Base-by-base conservation (phyloP, 176 grass and related monocot genomes). In the Neostapfia colusana region DNA sequence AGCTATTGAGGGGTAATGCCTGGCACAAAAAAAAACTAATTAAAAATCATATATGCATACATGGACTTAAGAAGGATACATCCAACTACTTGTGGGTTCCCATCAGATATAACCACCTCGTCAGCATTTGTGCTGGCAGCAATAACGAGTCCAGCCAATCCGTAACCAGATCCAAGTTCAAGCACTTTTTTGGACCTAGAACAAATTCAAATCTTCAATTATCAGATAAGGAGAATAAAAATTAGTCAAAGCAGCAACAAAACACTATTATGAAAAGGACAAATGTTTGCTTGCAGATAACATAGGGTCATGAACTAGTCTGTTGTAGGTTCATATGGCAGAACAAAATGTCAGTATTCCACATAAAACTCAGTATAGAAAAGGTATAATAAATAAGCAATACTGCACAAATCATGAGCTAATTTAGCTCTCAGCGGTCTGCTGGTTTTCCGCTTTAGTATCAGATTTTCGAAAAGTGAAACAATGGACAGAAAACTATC, bases 151-250 rank as follows among this genome's bases (percentile, higher is more conserved):
- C 85, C 95, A 67, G 87, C 89, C 69, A 99, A 86, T 66, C 91
- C 95, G 55, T 89, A 99, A 68, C 91, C 91, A 74, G 95, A 86
- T 85, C 95, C 91, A 89, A 95, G 89, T 76, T 99, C 95, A 84
- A 92, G 85, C 77, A 99, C 89, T 84, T 84, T 92, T 85, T 95
- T 92, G 48, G 77, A 90, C 80, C 95, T 98, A 69, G 9, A 70
- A 86, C 63, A 50, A 60, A 54, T 36, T 65, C 51, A 75, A 84
- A 62, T 11, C 39, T 17, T 15, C 40, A 79, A 28, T 37, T 59
- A 70, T 28, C 23, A 57, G 31, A 91, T 9, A 17, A 62, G 44
- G 20, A 81, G 23, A 84, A 2, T 56, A 15, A 64, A n/a, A 74
- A 38, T 67, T 68, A 79, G 53, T 48, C 15, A 62, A 79, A 79